Conservation (phyloP, 2,329 filamentous ascomycete species). For the Aspergillus fischeri region DNA sequence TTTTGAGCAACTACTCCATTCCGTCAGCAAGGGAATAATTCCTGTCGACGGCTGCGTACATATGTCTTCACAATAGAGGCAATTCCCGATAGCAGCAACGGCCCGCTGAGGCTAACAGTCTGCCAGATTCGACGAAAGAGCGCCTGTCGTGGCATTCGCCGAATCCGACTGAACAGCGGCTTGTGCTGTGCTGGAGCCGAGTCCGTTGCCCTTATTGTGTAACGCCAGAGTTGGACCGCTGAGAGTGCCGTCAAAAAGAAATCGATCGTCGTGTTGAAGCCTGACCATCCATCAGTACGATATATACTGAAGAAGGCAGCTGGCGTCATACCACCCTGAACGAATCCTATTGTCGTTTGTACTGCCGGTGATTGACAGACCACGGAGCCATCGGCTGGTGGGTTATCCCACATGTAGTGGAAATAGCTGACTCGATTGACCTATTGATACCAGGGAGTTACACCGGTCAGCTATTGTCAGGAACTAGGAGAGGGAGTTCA, state of each 20-base stretch:
- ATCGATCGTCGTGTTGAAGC: slow-evolving; percentile 33
- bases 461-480: neutral
- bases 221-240: slow-evolving; percentile 34
- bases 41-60: slow-evolving; percentile 10
- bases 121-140: slow-evolving; percentile 34
- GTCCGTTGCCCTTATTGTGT: slow-evolving; percentile 28
- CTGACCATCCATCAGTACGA: slow-evolving; percentile 6
- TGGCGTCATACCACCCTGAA: slow-evolving; percentile 27
- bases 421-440: slow-evolving; percentile 30
- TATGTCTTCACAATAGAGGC: slow-evolving; percentile 37
- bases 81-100: slow-evolving; percentile 31
- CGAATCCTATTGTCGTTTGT: slow-evolving; percentile 34
- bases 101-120: slow-evolving; percentile 30
- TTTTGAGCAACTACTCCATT: slow-evolving; percentile 26
- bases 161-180: slow-evolving; percentile 27
- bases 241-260: slow-evolving; percentile 29
- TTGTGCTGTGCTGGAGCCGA: slow-evolving; percentile 14
- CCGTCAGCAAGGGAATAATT: neutral
- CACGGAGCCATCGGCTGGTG: slow-evolving; percentile 32
- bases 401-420: slow-evolving; percentile 37
- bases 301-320: neutral
- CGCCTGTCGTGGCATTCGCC: slow-evolving; percentile 23
- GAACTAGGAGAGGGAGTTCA: neutral
- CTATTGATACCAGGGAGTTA: slow-evolving; percentile 5
- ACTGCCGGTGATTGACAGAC: slow-evolving; percentile 30